Percentiles rank a stretch among this genome's conserved stretches.
These are phyloP conservation scores for Xylaria sp. DNA, from an alignment of 2,329 filamentous ascomycete genomes.

Conservation along the genomic window DNA sequence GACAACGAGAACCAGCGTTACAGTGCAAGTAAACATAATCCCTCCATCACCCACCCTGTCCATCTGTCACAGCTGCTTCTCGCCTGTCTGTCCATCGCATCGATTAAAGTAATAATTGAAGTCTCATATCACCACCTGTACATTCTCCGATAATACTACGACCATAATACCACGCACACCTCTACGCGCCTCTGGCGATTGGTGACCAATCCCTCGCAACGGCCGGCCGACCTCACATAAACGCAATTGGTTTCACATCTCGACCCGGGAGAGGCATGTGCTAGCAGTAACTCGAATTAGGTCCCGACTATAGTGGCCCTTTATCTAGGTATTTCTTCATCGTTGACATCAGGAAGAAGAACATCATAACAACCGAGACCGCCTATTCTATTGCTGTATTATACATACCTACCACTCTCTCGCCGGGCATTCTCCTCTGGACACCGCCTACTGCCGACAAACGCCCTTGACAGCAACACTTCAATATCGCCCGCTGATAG, in stretches of 20 bases:
- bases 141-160: background rate
- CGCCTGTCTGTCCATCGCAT: background rate
- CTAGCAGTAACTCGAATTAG: background rate
- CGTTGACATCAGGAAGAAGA: background rate
- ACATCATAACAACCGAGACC: background rate
- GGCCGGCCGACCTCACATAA: background rate
- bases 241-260: background rate
- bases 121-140: background rate
- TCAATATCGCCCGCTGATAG: background rate
- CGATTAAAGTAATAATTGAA: background rate
- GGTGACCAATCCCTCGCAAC: background rate
- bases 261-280: too few relatives aligned
- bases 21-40: conserved; percentile 15
- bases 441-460: background rate
- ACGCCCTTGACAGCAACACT: conserved; percentile 25
- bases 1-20: conserved; percentile 16
- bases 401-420: background rate
- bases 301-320: too few relatives aligned
- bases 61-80: background rate
- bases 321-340: background rate
- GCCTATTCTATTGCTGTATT: too few relatives aligned
- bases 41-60: background rate
- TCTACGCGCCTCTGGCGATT: background rate
- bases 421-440: background rate
- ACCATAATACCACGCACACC: background rate